Base-by-base conservation (phyloP, 2,329 filamentous ascomycete genomes). In the Metarhizium humberi region DNA sequence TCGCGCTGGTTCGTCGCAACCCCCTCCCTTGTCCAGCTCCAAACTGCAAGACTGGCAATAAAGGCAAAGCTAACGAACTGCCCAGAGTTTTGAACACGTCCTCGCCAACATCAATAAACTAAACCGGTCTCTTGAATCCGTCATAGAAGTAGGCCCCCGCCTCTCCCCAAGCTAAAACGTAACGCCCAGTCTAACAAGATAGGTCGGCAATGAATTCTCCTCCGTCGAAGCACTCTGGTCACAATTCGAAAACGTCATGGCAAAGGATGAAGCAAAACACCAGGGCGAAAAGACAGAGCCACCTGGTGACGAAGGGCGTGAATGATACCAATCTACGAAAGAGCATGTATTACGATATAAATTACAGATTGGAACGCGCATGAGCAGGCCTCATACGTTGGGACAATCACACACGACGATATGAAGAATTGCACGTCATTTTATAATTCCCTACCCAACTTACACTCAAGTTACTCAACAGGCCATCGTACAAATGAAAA, bases 201-300 rank as follows among this genome's bases (percentile, higher is more conserved):
- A 90, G 85, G 86, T 99, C 53, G 94, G 94, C 42, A 96, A 96
- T 71, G 94, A 99, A 67, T 96, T 99, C 73, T 86, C 88, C n/a
- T 92, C 90, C 4, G 94, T 99, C 47, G 94, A 99, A 71, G 91
- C 90, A 34, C 79, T 99, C 16, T 99, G 94, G 94, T 95, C 89
- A 43, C 90, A 95, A 66, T 97, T 99, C 67, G 94, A 99, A 74
- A 88, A 86, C 62, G 92, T 97, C 63, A 97, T 96, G 92, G 89
- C 83, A 8, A 89, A 87, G 65, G 80, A 87, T 55, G 60, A 60
- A 49, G 63, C 52, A 20, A 29, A 50, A 20, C 53, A 52, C n/a
- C 47, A 50, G 16, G 69, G 67, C 34, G 63, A 60, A n/a, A 62
- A 67, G 43, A 46, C 63, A 59, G 52, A 59, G 51, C 64, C 66